phyloP scores from a whole-genome alignment of 148 eudicot species.

The Camellia japonica region DNA sequence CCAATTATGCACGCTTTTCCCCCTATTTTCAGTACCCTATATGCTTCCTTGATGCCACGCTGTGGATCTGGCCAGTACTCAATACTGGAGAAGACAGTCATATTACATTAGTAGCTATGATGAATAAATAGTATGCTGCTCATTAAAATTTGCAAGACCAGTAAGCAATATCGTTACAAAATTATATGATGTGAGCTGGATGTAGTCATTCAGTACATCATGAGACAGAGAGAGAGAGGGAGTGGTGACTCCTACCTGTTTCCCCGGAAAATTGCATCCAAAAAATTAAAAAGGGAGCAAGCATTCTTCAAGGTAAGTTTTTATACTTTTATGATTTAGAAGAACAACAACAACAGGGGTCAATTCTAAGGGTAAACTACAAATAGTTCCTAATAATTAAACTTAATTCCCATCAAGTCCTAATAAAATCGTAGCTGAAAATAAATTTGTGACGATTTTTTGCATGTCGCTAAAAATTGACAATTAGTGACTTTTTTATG shows the following conservation, averaged over 20 bases:
- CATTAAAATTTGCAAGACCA: not conserved
- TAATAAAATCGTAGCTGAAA: too few relatives aligned
- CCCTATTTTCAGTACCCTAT: conserved; percentile 72
- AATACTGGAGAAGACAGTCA: conserved; percentile 38
- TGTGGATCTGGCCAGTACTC: conserved; percentile 98
- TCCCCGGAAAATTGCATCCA: not conserved
- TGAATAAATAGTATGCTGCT: not conserved
- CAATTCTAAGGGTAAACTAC: not conserved
- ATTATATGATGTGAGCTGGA: not conserved
- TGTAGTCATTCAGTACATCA: not conserved
- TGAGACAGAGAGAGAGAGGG: not conserved
- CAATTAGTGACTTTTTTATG: too few relatives aligned
- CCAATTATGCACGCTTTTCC: conserved; percentile 89
- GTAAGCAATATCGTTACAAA: not conserved
- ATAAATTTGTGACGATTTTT: too few relatives aligned
- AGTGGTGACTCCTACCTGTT: not conserved
- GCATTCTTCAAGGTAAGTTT: too few relatives aligned
- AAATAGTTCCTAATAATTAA: not conserved
- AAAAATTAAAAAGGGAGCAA: not conserved
- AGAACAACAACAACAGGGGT: not conserved
- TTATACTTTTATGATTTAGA: not conserved
- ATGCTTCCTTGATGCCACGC: conserved; percentile 90
- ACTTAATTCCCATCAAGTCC: too few relatives aligned
- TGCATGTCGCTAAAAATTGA: too few relatives aligned
- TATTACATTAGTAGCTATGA: not conserved